Percentiles rank a stretch among this genome's conserved stretches.
Evolutionary conservation across 2,329 filamentous ascomycete genomes (phyloP).

Genomic region (Botryotinia globosa): DNA sequence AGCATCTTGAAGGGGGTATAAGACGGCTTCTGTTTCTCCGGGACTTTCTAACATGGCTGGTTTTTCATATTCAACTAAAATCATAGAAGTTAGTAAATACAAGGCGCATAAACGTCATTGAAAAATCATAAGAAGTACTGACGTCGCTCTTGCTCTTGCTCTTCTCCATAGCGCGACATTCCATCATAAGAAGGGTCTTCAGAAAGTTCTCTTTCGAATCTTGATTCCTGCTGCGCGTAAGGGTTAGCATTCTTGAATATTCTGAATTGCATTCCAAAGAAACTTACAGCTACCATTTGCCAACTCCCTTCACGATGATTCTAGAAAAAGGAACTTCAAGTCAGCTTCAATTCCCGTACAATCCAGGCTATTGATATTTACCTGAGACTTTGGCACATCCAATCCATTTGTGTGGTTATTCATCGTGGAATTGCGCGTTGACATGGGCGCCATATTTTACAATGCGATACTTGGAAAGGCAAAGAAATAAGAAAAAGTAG

Average conservation of each 20-base stretch:
- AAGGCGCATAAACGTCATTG: not conserved
- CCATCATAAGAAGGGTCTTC: constrained; percentile 36
- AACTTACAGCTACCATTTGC: constrained; percentile 36
- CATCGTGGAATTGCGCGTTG: constrained; percentile 28
- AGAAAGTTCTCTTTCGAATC: constrained; percentile 36
- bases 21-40: constrained; percentile 46
- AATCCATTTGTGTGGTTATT: constrained; percentile 27
- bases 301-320: constrained; percentile 36
- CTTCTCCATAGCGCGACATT: constrained; percentile 36
- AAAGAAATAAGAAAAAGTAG: not conserved
- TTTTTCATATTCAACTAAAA: constrained; percentile 28
- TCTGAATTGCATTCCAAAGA: not conserved
- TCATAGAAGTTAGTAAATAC: not conserved
- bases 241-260: constrained; percentile 2
- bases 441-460: constrained; percentile 38
- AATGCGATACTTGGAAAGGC: not conserved
- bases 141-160: constrained; percentile 23
- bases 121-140: constrained; percentile 29
- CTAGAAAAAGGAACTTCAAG: constrained; percentile 24
- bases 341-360: constrained; percentile 24
- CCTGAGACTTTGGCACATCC: constrained; percentile 20
- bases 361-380: constrained; percentile 3
- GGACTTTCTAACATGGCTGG: constrained; percentile 35
- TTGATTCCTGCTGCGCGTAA: constrained; percentile 28
- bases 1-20: constrained; percentile 61